Evolutionary conservation across 345 rosid species (phyloP).

Genomic region (Pugionium cornutum): DNA sequence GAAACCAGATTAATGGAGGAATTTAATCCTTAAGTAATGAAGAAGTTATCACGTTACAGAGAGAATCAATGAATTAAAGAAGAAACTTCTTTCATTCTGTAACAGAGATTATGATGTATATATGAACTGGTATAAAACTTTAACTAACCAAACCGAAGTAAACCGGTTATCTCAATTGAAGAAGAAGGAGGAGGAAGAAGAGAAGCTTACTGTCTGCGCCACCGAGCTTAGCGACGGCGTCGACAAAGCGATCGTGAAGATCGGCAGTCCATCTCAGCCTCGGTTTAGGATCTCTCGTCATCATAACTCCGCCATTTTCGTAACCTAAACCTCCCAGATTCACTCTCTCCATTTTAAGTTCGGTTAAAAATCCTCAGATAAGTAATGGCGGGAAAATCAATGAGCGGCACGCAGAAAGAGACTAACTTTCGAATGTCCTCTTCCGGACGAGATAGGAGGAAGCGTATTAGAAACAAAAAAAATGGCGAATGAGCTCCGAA

Average conservation of each 20-base stretch:
- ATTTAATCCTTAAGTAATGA: too few relatives aligned
- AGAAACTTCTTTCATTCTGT: neutral
- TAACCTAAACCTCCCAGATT: conserved; percentile 40
- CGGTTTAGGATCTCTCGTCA: conserved; percentile 91
- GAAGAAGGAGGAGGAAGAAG: neutral
- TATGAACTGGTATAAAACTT: neutral
- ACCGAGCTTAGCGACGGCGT: conserved; percentile 52
- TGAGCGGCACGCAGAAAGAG: neutral
- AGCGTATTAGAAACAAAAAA: neutral
- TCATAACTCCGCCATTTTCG: conserved; percentile 64
- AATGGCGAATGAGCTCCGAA: neutral
- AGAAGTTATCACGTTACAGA: neutral
- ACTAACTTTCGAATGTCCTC: conserved; percentile 1
- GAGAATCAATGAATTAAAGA: neutral
- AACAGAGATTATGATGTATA: neutral
- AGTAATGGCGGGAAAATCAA: conserved; percentile 36
- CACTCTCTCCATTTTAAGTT: conserved; percentile 49
- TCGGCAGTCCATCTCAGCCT: conserved; percentile 46
- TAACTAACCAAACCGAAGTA: conserved; percentile 4
- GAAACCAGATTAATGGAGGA: neutral
- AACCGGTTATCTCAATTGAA: conserved; percentile 15
- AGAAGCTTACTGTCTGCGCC: conserved; percentile 50
- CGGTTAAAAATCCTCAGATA: neutral
- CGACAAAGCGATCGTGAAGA: conserved; percentile 49
- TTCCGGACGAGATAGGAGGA: conserved; percentile 5